Evolutionary conservation across 2,329 filamentous ascomycete species (phyloP).

Genomic region (Sphaceloma murrayae): DNA sequence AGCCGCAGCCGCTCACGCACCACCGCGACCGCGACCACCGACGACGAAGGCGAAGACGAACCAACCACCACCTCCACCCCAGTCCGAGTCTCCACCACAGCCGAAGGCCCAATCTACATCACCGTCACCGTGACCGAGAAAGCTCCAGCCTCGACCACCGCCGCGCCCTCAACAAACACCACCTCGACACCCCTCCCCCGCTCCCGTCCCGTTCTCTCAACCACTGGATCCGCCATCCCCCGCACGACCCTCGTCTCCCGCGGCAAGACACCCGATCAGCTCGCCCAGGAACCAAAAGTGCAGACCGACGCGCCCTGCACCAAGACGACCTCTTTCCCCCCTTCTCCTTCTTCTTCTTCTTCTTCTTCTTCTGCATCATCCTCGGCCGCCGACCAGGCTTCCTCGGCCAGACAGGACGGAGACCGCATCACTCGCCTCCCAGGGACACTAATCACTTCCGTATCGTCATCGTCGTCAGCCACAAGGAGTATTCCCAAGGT

Average conservation of each 20-base stretch:
- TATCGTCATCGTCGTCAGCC: not conserved
- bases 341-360: not conserved
- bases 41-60: not conserved
- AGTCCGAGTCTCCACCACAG: not conserved
- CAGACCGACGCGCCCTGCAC: not conserved
- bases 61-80: not conserved
- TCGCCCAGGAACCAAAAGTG: not conserved
- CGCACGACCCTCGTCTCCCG: conserved; percentile 10
- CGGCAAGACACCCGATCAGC: not conserved
- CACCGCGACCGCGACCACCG: not conserved
- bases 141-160: not conserved
- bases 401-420: too few relatives aligned
- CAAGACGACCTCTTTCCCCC: not conserved
- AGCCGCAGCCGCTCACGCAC: conserved; percentile 2
- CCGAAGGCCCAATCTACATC: not conserved
- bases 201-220: not conserved
- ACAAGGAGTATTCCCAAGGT: not conserved
- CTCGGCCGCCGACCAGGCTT: not conserved
- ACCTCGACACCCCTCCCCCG: not conserved
- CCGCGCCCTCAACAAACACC: conserved; percentile 2
- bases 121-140: not conserved
- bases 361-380: not conserved
- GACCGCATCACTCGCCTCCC: not conserved
- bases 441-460: not conserved
- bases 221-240: not conserved